Evolutionary conservation across 495 filamentous ascomycete genomes (phyloP), one percentile per base, ranked within the genome.

Genomic region (Staphylotrichum tortipilum): DNA sequence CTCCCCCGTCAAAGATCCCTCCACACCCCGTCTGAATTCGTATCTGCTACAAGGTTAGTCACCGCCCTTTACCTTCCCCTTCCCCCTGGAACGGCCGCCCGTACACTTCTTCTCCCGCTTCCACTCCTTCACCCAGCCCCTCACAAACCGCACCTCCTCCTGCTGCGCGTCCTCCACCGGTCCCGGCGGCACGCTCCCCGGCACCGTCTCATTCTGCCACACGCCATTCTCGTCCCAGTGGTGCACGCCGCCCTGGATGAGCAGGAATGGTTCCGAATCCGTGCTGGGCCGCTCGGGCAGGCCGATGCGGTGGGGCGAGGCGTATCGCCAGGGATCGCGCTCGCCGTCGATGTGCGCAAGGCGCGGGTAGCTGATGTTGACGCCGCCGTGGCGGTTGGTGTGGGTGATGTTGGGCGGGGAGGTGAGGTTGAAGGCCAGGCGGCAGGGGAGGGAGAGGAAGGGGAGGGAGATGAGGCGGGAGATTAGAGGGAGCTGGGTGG

Each of bases 171-270:
- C 68, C 19, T 56, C 61, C 3, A 87, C 72, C 33, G 72, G 64
- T 4, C 49, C 44, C 2, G 83, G 83, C 17, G 81, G 80, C 41
- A 80, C 49, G 40, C 80, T 48, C 2, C 64, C 65, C 3, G 69
- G 39, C 11, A 60, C 72, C 4, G 76, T 80, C 68, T 84, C 69
- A 52, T 83, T 82, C 3, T 68, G 64, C 40, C 81, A 81, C 36
- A 84, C 44, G 8, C 81, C 82, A 59, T 86, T 84, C 73, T 86
- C 78, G 61, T 86, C 83, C 79, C 78, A 86, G 64, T 85, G 81
- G 62, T 86, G 83, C 38, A 84, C 80, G 0, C 69, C 80, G 1
- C 69, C 73, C n/a, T 69, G 64, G 46, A 88, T 82, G 45, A 85
- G 58, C 21, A 83, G 68, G 49, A 80, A 79, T 4, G 85, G 84